Conservation (phyloP, 1,284 basidiomycete genomes). For the Amylostereum chailletii region DNA sequence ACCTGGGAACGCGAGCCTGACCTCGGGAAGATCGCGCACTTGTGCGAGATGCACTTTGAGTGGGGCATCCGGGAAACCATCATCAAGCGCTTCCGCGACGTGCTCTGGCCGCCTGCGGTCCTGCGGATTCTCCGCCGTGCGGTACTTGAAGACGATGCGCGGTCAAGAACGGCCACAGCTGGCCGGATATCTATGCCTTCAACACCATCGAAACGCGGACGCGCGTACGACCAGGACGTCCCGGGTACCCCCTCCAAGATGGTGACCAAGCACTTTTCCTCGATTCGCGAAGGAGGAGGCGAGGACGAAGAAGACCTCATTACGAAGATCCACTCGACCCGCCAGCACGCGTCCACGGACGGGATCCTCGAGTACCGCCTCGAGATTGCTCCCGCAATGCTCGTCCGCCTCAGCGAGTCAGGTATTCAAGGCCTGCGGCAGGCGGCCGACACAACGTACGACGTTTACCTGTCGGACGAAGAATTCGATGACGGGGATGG, state of each 20-base stretch:
- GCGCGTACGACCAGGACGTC: not conserved
- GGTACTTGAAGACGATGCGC: not conserved
- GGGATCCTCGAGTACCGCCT: conserved; percentile 63
- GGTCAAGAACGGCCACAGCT: not conserved
- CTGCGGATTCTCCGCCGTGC: conserved; percentile 48
- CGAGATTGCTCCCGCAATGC: conserved; percentile 54
- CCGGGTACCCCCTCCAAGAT: conserved; percentile 45
- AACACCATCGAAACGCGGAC: not conserved
- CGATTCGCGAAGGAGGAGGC: conserved; percentile 22
- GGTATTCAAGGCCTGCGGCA: conserved; percentile 56
- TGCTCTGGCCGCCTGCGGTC: conserved; percentile 65
- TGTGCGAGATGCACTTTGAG: conserved; percentile 83
- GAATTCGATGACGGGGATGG: conserved; percentile 25
- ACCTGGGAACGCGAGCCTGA: conserved; percentile 61
- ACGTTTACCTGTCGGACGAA: conserved; percentile 27
- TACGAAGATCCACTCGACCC: conserved; percentile 34
- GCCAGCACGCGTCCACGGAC: conserved; percentile 60
- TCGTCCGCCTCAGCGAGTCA: conserved; percentile 53
- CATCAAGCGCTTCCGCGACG: conserved; percentile 68
- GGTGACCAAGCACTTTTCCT: conserved; percentile 48
- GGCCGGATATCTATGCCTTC: not conserved
- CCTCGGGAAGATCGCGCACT: conserved; percentile 60
- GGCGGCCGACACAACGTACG: conserved; percentile 31
- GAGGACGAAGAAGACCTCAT: conserved; percentile 30
- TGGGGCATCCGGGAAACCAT: conserved; percentile 80